Base-by-base conservation (phyloP, 2,329 filamentous ascomycete species). In the Alternaria triticimaculans region DNA sequence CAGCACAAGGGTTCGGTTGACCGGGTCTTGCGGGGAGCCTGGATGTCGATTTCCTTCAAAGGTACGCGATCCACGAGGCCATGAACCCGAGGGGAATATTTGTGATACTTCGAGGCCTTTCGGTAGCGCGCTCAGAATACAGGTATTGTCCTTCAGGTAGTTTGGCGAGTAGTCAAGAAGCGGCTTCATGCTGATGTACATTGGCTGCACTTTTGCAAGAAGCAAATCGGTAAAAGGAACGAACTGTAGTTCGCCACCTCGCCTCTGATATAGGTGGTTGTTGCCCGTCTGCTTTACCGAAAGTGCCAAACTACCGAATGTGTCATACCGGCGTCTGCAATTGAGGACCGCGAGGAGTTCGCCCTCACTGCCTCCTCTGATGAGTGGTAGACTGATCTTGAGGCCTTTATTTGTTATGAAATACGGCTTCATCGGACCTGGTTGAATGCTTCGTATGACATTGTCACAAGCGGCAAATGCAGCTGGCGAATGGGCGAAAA, bases 41-140 rank as follows among this genome's bases (percentile, higher is more conserved):
- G 33, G 2, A 37, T 33, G 6, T 1, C 33, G 33, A 37, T 37
- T 37, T 9, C 33, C 33, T 3, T 37, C 33, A 37, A 37, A 37
- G 0, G 33, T 37, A 3, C 3, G 33, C 14, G 33, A 4, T 2
- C 3, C 1, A n/a, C 3, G 33, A n/a, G 33, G 3, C 7, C 0
- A 9, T 37, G 33, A 3, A 1, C 33, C 33, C 0, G 33, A 5
- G 4, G 33, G 33, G 6, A 37, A n/a, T 15, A 37, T 37, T 1
- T 37, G 33, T 4, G 33, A 37, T 2, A 37, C 33, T 37, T 37
- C 1, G 0, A 4, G 15, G 14, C 33, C 33, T 37, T 37, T 9
- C 33, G 33, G 33, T n/a, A 37, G 33, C 4, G 15, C 4, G 15
- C 4, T 2, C 1, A 37, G 7, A n/a, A 37, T 37, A 3, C 2